These are phyloP conservation scores for Barnettozyma hawaiiensis DNA, from an alignment of 1,139 yeast species.

Conservation along the genomic window DNA sequence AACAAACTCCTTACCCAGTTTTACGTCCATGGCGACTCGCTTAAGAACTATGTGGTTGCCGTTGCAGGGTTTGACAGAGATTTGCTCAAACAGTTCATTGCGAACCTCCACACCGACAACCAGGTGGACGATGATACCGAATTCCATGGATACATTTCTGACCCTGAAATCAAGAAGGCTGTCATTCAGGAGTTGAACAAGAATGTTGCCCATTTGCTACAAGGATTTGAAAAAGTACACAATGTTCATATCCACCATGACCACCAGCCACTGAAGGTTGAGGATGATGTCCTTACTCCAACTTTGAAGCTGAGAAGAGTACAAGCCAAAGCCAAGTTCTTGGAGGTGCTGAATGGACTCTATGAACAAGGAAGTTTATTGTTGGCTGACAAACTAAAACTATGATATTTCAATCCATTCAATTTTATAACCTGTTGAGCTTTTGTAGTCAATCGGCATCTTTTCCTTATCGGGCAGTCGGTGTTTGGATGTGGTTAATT, in stretches of 20 bases:
- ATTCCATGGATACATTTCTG: slow-evolving; percentile 21
- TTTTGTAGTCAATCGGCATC: too few species aligned
- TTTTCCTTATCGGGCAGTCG: too few species aligned
- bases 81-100: slow-evolving; percentile 53
- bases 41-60: slow-evolving; percentile 60
- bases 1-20: slow-evolving; percentile 47
- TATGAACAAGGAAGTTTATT: slow-evolving; percentile 43
- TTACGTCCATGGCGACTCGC: slow-evolving; percentile 64
- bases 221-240: slow-evolving; percentile 42
- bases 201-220: slow-evolving; percentile 24
- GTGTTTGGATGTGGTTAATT: not conserved
- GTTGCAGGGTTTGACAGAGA: slow-evolving; percentile 52
- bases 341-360: slow-evolving; percentile 37
- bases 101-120: slow-evolving; percentile 25
- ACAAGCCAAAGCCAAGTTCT: slow-evolving; percentile 41
- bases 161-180: slow-evolving; percentile 28
- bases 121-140: slow-evolving; percentile 10
- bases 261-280: slow-evolving; percentile 39
- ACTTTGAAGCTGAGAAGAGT: slow-evolving; percentile 49
- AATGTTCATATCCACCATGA: slow-evolving; percentile 34
- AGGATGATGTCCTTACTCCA: slow-evolving; percentile 46
- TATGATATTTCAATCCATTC: not conserved
- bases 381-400: slow-evolving; percentile 1
- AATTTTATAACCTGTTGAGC: too few species aligned
- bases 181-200: slow-evolving; percentile 30